Evolutionary conservation across 345 rosid species (phyloP).

Genomic region (Camelina laxa): DNA sequence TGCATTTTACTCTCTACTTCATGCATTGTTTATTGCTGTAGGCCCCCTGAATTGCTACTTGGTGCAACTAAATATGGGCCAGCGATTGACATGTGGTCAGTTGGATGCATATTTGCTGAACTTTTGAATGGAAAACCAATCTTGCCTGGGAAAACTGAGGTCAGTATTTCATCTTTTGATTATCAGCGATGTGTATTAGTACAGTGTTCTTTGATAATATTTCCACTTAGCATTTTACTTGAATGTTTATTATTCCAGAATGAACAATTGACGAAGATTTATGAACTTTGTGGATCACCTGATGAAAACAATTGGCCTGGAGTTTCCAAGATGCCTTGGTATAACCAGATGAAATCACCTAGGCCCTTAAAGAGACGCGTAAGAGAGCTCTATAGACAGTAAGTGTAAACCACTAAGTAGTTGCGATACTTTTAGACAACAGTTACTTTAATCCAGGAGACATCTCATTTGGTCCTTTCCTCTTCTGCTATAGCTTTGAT

Average conservation of each 20-base stretch:
- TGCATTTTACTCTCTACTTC: conserved; percentile 1
- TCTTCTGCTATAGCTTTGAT: conserved; percentile 58
- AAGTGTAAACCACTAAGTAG: conserved; percentile 45
- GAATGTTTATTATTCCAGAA: conserved; percentile 42
- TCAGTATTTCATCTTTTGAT: conserved; percentile 28
- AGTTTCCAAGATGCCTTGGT: conserved; percentile 65
- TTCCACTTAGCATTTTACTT: conserved; percentile 1
- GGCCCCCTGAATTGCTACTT: conserved; percentile 97
- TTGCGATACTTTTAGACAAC: background rate
- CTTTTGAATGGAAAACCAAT: conserved; percentile 89
- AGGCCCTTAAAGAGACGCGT: conserved; percentile 70
- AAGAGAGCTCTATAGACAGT: conserved; percentile 79
- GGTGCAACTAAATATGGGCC: conserved; percentile 97
- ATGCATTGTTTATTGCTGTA: conserved; percentile 36
- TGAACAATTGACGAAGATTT: conserved; percentile 69
- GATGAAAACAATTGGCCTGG: conserved; percentile 77
- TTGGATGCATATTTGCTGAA: conserved; percentile 96
- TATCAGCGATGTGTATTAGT: background rate
- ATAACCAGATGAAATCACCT: conserved; percentile 60
- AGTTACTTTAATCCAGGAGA: conserved; percentile 1
- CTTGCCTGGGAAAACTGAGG: conserved; percentile 95
- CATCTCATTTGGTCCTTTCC: conserved; percentile 15
- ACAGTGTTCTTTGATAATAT: background rate
- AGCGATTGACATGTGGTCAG: conserved; percentile 98
- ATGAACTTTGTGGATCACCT: conserved; percentile 73